A percentile compares a stretch with the other conserved stretches of the same genome.
These are phyloP conservation scores for Fusarium tjaetaba DNA, from an alignment of 2,329 filamentous ascomycete species.

Conservation along the genomic window DNA sequence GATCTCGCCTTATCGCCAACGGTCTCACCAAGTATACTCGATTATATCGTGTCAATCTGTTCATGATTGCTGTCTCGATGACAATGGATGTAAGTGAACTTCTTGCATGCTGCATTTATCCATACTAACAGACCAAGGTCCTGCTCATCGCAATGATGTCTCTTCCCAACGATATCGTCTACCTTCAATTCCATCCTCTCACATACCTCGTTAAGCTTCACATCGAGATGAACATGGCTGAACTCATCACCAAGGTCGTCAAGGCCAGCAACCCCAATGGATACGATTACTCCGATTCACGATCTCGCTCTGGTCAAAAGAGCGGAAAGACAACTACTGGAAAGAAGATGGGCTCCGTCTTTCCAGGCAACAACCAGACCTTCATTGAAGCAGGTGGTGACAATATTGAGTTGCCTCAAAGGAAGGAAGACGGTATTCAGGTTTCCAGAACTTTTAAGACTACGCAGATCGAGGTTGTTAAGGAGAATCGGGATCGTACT, in stretches of 20 bases:
- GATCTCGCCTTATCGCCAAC: conserved; percentile 56
- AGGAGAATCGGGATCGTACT: conserved; percentile 14
- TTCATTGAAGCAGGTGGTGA: conserved; percentile 35
- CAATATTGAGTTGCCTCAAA: conserved; percentile 32
- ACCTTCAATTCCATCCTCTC: conserved; percentile 61
- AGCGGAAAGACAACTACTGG: conserved; percentile 22
- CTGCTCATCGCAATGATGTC: conserved; percentile 47
- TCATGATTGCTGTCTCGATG: conserved; percentile 47
- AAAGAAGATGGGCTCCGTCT: conserved; percentile 32
- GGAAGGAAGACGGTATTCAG: conserved; percentile 33
- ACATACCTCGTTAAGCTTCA: conserved; percentile 64
- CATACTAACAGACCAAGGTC: conserved; percentile 30
- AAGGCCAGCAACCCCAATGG: conserved; percentile 41
- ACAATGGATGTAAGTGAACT: conserved; percentile 41
- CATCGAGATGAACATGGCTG: conserved; percentile 65
- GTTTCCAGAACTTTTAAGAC: conserved; percentile 42
- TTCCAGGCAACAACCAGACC: conserved; percentile 35
- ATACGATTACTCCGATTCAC: conserved; percentile 40
- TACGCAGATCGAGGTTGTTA: conserved; percentile 33
- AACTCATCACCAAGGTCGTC: conserved; percentile 57
- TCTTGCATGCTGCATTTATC: fast-evolving
- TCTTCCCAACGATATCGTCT: conserved; percentile 44
- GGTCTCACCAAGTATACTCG: conserved; percentile 61
- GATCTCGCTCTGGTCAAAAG: conserved; percentile 33
- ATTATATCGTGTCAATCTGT: conserved; percentile 51